Percentiles rank a stretch among this genome's conserved stretches.
Conservation (phyloP, 345 rosid species). For the Linum lewisii region DNA sequence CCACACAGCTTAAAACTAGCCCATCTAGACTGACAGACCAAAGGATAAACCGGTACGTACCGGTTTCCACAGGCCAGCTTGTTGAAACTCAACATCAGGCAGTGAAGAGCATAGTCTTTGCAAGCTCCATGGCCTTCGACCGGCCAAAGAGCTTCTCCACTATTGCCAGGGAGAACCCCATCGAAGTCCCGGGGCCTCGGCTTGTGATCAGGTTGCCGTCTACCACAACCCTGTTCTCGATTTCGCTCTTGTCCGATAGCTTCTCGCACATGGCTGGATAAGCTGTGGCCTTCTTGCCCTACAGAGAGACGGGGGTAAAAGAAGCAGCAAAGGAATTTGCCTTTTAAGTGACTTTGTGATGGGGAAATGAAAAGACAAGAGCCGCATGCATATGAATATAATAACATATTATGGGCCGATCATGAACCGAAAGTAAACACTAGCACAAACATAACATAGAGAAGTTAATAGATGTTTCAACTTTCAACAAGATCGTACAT, state of each 20-base stretch:
- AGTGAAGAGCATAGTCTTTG: constrained; percentile 48
- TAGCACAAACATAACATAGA: too few species aligned
- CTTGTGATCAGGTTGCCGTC: constrained; percentile 92
- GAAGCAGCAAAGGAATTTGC: too few species aligned
- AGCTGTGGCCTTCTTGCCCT: constrained; percentile 95
- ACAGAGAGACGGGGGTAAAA: too few species aligned
- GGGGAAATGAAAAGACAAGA: too few species aligned
- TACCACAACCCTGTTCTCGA: constrained; percentile 66
- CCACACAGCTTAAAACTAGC: too few species aligned
- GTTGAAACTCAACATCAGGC: neutral
- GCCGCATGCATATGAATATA: too few species aligned
- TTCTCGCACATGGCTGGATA: constrained; percentile 77
- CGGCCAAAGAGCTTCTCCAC: constrained; percentile 78
- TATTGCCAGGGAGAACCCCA: constrained; percentile 74
- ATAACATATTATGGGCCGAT: too few species aligned
- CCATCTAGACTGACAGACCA: neutral
- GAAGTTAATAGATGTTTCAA: too few species aligned
- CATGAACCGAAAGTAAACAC: too few species aligned
- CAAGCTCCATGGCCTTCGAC: constrained; percentile 57
- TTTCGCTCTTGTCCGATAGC: constrained; percentile 65
- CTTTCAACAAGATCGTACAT: too few species aligned
- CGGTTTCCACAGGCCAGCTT: neutral
- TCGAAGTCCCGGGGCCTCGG: constrained; percentile 85
- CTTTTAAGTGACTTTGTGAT: too few species aligned
- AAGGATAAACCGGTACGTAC: too few species aligned